Base-by-base conservation (phyloP, 2,329 filamentous ascomycete species). In the Xylariaceae sp. region DNA sequence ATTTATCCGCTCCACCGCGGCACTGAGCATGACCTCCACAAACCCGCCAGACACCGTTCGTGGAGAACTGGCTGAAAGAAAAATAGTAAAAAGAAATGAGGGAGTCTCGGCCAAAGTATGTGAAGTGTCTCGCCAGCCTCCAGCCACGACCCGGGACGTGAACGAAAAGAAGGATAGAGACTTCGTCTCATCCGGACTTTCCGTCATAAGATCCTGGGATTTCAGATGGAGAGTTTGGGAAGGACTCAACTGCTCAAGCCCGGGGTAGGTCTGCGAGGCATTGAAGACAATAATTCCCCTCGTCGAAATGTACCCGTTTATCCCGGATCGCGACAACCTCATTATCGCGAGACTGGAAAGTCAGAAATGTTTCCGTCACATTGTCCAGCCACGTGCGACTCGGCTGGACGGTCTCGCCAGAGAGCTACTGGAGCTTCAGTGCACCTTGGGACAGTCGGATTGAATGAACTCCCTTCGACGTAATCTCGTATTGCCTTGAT, bases 91-190 rank as follows among this genome's bases (percentile, higher is more conserved):
- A 71, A 1, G 80, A 74, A 40, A 87, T 83, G 74, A 86, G 83
- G 57, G 77, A 83, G 62, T 87, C 83, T 8, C 83, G 76, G 0
- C 83, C 83, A 68, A 87, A 86, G 62, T 86, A 87, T 0, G 83
- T 86, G 44, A 87, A 67, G 60, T 86, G 87, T 1, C 82, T 72
- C 19, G 19, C 84, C 83, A 87, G 3, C 80, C 81, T 8, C 83
- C 83, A 1, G 84, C 83, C 2, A 85, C 71, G 0, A 87, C 71
- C 60, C 86, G 87, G 34, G 81, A 72, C 0, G 74, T 79, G 59
- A 86, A 87, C 0, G 84, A 86, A 3, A 87, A 70, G 67, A 87
- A 86, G 0, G 81, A 80, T 0, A 86, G 68, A 0, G 81, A 80
- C 0, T 72, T 73, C 0, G 76, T 74, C 51, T 80, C 73, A 40